Percentiles rank a stretch among this genome's conserved stretches.
These are phyloP conservation scores for Blastobotrys chiropterorum DNA, from an alignment of 805 yeast species.

Conservation along the genomic window DNA sequence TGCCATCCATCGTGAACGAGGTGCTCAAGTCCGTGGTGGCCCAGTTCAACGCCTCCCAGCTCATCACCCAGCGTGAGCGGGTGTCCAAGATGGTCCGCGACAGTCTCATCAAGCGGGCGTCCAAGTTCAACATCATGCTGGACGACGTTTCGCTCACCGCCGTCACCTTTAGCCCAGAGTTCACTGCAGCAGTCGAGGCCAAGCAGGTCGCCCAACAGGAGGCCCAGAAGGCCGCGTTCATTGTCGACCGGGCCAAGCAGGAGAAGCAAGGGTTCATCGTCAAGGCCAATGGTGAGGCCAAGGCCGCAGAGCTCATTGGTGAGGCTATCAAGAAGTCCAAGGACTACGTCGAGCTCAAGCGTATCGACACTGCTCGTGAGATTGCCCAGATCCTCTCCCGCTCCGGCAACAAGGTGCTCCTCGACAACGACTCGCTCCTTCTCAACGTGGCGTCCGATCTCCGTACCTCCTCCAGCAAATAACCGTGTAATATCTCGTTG, in stretches of 20 bases:
- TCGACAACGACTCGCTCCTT: slow-evolving; percentile 87
- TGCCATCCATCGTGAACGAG: slow-evolving; percentile 97
- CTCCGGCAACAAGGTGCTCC: slow-evolving; percentile 86
- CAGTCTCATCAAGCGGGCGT: slow-evolving; percentile 83
- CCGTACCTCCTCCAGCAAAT: slow-evolving; percentile 33
- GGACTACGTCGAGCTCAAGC: slow-evolving; percentile 93
- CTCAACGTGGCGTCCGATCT: slow-evolving; percentile 82
- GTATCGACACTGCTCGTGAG: slow-evolving; percentile 95
- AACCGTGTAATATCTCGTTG: background rate
- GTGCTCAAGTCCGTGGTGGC: slow-evolving; percentile 96
- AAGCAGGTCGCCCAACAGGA: slow-evolving; percentile 99
- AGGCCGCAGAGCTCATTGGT: slow-evolving; percentile 96
- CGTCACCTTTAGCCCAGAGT: slow-evolving; percentile 97
- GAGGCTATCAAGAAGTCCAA: slow-evolving; percentile 95
- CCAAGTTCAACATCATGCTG: slow-evolving; percentile 75
- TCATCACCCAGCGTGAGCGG: slow-evolving; percentile 97
- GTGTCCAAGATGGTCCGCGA: slow-evolving; percentile 90
- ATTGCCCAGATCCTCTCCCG: slow-evolving; percentile 78
- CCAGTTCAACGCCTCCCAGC: slow-evolving; percentile 95
- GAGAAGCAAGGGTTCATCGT: slow-evolving; percentile 97
- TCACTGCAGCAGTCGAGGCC: slow-evolving; percentile 95
- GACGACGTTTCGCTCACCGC: slow-evolving; percentile 96
- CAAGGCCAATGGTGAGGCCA: slow-evolving; percentile 97
- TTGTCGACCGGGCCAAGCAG: slow-evolving; percentile 95
- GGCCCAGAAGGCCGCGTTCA: slow-evolving; percentile 96